Evolutionary conservation across 192 early-diverging fungal genomes (phyloP), one percentile per base, ranked within the genome.

Genomic region (Linderina pennispora): DNA sequence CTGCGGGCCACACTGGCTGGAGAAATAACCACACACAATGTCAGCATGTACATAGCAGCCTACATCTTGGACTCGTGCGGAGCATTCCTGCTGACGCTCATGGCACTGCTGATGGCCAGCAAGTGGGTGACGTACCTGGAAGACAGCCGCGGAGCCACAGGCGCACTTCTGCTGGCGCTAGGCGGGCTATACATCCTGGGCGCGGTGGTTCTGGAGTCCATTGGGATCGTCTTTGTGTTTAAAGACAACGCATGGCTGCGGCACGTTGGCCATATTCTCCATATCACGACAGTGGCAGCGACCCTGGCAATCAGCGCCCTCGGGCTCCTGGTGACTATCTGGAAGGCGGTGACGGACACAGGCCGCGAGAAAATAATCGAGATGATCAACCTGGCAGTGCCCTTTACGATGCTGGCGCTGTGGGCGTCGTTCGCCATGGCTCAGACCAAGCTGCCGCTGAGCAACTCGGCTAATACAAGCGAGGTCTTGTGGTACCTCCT

Each of bases 401-500:
- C 56, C 9, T 53, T 55, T 16, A 45, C 35, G 6, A 16, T 63
- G 35, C 28, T 63, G 35, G 20, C 34, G 21, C 28, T 55, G 36
- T 70, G 66, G 66, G 50, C 45, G 21, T 20, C 41, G 23, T 63
- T 41, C 37, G 23, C 47, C 2, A 36, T 70, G 36, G 66, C 60
- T 8, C 50, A 56, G 42, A 24, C 44, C 16, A 50, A 49, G 50
- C 37, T 53, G 54, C 53, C 53, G 23, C 48, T 45, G 3, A 13
- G 19, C 6, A 24, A 19, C 17, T 28, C 24, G 5, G 55, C 49
- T 10, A 53, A 45, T 43, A 45, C 50, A 0, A 58, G 66, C 42
- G 53, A 62, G 50, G 40, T 47, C 2, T 23, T 36, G 5, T 63
- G 55, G 42, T 70, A 62, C n/a, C 23, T 70, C 50, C 66, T 70